phyloP scores from a whole-genome alignment of 2,329 filamentous ascomycete genomes.

The Aspergillus fischeri region DNA sequence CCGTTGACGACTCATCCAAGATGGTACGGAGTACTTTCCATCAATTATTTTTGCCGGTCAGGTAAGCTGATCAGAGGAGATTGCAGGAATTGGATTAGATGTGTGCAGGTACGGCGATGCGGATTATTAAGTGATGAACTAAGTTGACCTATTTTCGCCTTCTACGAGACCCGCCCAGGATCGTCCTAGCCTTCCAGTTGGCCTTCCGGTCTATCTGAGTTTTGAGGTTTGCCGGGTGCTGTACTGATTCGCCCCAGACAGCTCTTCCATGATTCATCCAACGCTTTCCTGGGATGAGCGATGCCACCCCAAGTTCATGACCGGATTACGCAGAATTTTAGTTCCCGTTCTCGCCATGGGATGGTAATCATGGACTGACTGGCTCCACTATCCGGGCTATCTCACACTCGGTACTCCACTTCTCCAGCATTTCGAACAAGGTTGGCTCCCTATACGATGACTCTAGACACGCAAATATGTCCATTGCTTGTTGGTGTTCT shows the following conservation, averaged over 20 bases:
- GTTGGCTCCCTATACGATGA: neutral
- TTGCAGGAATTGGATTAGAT: neutral
- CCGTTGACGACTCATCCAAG: neutral
- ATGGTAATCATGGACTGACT: neutral
- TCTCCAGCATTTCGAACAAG: neutral
- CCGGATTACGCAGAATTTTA: conserved; percentile 2
- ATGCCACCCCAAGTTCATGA: neutral
- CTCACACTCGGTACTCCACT: conserved; percentile 6
- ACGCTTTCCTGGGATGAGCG: neutral
- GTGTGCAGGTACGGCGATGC: neutral
- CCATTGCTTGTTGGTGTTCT: neutral
- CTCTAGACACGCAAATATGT: neutral
- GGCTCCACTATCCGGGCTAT: conserved; percentile 1
- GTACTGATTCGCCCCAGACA: neutral
- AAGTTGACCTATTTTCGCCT: conserved; percentile 1
- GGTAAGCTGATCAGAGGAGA: neutral
- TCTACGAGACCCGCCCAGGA: conserved; percentile 4
- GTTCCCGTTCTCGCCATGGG: neutral
- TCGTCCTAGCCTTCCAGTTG: neutral
- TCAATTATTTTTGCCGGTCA: neutral
- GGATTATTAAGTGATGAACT: neutral
- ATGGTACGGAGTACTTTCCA: neutral
- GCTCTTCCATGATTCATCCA: conserved; percentile 4
- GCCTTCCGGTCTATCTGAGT: neutral
- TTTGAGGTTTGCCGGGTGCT: neutral